Evolutionary conservation across 805 yeast species (phyloP).

Genomic region (Candida pini): DNA sequence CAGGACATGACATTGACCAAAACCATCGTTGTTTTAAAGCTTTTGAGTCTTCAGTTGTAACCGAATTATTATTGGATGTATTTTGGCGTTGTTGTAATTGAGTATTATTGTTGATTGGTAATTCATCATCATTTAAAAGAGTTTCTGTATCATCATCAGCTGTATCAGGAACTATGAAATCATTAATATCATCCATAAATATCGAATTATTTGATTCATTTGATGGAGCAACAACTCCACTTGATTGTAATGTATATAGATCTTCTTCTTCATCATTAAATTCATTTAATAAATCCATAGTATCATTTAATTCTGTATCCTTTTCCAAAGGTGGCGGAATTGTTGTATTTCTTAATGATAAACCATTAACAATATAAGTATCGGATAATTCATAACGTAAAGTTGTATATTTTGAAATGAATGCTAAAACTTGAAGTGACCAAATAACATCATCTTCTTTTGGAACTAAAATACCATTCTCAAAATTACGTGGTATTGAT

Average conservation of each 20-base stretch:
- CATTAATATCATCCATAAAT: slow-evolving; percentile 35
- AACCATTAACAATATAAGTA: slow-evolving; percentile 66
- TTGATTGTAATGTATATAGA: slow-evolving; percentile 7
- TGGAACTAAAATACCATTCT: slow-evolving; percentile 75
- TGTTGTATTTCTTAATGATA: slow-evolving; percentile 45
- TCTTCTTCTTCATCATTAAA: slow-evolving; percentile 17
- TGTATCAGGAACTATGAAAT: slow-evolving; percentile 15
- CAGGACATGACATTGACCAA: neutral
- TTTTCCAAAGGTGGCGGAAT: slow-evolving; percentile 30
- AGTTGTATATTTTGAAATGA: slow-evolving; percentile 84
- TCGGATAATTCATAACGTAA: slow-evolving; percentile 69
- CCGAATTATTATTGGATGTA: neutral
- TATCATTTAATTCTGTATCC: slow-evolving; percentile 21
- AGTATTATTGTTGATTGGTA: neutral
- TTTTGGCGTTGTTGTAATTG: neutral
- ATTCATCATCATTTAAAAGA: neutral
- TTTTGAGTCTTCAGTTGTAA: neutral
- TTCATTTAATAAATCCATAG: slow-evolving; percentile 22
- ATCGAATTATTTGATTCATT: neutral
- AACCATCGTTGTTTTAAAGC: neutral
- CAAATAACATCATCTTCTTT: slow-evolving; percentile 90
- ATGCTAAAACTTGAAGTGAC: slow-evolving; percentile 88
- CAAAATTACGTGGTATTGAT: slow-evolving; percentile 45
- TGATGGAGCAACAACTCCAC: slow-evolving; percentile 30
- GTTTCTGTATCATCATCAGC: slow-evolving; percentile 1